These are phyloP conservation scores for Curvularia sp. DNA, from an alignment of 2,329 filamentous ascomycete genomes.

Conservation along the genomic window DNA sequence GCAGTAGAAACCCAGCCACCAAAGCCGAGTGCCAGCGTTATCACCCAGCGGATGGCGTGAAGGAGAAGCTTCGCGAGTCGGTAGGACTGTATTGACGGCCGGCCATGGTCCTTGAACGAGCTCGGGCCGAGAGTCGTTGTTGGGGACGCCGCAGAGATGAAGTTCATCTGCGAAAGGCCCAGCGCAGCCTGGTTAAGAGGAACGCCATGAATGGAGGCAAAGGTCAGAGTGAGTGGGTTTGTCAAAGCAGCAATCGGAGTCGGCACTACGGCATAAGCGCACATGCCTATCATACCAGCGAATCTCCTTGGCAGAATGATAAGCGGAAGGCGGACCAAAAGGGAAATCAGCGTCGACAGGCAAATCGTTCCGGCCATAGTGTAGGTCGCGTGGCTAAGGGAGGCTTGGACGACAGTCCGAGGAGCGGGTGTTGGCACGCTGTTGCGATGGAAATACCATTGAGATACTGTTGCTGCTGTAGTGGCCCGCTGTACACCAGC, in stretches of 20 bases:
- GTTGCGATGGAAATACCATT: constrained; percentile 99
- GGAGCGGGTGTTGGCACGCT: constrained; percentile 79
- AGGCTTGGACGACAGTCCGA: constrained; percentile 80
- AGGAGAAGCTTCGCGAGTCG: constrained; percentile 89
- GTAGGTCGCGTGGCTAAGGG: constrained; percentile 79
- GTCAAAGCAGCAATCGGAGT: constrained; percentile 85
- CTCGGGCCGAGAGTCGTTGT: constrained; percentile 68
- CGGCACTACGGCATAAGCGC: constrained; percentile 81
- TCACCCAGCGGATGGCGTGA: constrained; percentile 88
- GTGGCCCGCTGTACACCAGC: constrained; percentile 88
- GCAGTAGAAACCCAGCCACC: constrained; percentile 97
- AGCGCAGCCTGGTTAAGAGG: constrained; percentile 79
- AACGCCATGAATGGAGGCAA: constrained; percentile 91
- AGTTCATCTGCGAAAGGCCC: constrained; percentile 80
- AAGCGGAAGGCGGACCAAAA: constrained; percentile 83
- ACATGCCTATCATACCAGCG: constrained; percentile 71
- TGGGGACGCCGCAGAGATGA: constrained; percentile 75
- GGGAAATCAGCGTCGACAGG: constrained; percentile 79
- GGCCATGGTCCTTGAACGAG: constrained; percentile 51
- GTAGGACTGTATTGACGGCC: constrained; percentile 77
- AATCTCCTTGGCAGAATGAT: constrained; percentile 81
- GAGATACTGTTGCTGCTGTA: constrained; percentile 92
- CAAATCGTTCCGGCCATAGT: constrained; percentile 93
- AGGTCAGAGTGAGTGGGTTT: constrained; percentile 90
- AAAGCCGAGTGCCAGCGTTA: constrained; percentile 88